These are phyloP conservation scores for Lasiodiplodia gonubiensis DNA, from an alignment of 2,329 filamentous ascomycete genomes.

Conservation along the genomic window DNA sequence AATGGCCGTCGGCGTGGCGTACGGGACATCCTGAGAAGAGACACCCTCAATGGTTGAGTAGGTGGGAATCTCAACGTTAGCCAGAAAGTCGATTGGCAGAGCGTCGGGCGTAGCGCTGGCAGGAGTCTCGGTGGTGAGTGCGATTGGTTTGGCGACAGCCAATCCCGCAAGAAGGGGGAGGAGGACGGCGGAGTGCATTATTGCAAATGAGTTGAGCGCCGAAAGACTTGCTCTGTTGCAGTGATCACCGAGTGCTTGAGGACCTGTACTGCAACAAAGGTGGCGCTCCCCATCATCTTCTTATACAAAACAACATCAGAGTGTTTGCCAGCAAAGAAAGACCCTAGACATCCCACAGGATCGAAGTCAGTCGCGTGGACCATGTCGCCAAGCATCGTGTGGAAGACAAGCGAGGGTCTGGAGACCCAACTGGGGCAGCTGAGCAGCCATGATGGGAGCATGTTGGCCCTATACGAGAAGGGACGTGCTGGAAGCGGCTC, in stretches of 20 bases:
- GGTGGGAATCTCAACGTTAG: slow-evolving; percentile 27
- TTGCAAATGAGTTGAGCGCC: not conserved
- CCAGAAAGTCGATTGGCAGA: slow-evolving; percentile 25
- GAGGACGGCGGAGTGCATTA: slow-evolving; percentile 6
- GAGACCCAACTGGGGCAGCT: too few species aligned
- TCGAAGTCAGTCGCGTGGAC: not conserved
- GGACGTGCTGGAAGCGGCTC: too few species aligned
- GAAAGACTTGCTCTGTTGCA: not conserved
- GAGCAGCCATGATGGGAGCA: too few species aligned
- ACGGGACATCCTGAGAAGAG: slow-evolving; percentile 26
- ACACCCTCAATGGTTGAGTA: slow-evolving; percentile 24
- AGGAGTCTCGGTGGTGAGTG: slow-evolving; percentile 3
- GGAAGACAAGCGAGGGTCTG: too few species aligned
- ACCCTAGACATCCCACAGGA: not conserved
- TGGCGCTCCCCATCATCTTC: not conserved
- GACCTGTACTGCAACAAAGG: not conserved
- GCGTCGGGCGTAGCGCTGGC: slow-evolving; percentile 22
- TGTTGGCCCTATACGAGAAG: too few species aligned
- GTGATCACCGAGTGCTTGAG: not conserved
- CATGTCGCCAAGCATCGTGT: not conserved
- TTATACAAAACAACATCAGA: not conserved
- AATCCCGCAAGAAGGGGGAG: slow-evolving; percentile 21
- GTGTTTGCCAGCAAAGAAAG: not conserved
- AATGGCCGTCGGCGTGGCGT: slow-evolving; percentile 26
- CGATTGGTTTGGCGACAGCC: slow-evolving; percentile 1